phyloP scores from a whole-genome alignment of 768 basidiomycete species.

The Pholiota molesta region DNA sequence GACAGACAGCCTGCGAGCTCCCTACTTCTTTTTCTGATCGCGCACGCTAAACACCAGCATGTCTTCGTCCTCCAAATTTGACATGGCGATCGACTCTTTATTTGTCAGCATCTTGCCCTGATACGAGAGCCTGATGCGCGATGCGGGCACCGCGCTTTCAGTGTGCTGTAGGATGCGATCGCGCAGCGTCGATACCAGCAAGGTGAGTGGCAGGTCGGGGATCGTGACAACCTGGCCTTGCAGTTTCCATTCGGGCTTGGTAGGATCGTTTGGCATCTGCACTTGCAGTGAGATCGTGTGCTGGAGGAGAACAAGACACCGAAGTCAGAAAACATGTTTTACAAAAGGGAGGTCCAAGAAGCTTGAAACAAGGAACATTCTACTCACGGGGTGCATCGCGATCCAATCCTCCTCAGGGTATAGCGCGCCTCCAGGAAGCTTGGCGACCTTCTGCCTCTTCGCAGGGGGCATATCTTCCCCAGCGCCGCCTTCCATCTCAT shows the following conservation, averaged over 20 bases:
- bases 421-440: conserved; percentile 79
- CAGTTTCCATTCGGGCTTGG: conserved; percentile 93
- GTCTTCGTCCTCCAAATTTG: conserved; percentile 94
- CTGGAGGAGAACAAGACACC: conserved; percentile 34
- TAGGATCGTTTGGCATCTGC: conserved; percentile 80
- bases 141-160: conserved; percentile 79
- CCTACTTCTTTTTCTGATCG: conserved; percentile 73
- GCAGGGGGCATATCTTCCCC: conserved; percentile 73
- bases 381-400: conserved; percentile 77
- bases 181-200: conserved; percentile 86
- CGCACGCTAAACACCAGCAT: conserved; percentile 75
- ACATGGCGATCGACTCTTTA: conserved; percentile 77
- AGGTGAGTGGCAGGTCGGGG: conserved; percentile 79
- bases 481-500: conserved; percentile 71
- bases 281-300: conserved; percentile 86
- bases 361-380: neutral
- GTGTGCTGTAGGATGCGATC: conserved; percentile 84
- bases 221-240: conserved; percentile 80
- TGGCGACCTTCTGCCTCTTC: conserved; percentile 87
- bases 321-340: neutral
- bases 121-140: conserved; percentile 79
- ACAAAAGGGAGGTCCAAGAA: neutral
- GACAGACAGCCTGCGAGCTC: conserved; percentile 1
- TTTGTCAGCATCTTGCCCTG: conserved; percentile 88
- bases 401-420: conserved; percentile 94